These are phyloP conservation scores for Arachnomyces sp. DNA, from an alignment of 2,329 filamentous ascomycete species.

Conservation along the genomic window DNA sequence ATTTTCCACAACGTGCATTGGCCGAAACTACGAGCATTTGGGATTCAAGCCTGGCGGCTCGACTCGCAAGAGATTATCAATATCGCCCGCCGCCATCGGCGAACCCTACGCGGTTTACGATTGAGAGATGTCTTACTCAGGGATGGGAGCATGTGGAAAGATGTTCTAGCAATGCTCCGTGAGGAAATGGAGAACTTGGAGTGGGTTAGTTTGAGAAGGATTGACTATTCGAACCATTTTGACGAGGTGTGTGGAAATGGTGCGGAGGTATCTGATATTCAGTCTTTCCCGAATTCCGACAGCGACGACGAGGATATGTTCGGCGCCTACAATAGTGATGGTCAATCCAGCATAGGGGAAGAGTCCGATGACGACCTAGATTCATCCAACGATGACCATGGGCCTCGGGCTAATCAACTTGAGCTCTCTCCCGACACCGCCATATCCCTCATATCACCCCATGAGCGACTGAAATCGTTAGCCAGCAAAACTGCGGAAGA, in stretches of 20 bases:
- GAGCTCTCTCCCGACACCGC: slow-evolving; percentile 14
- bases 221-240: slow-evolving; percentile 51
- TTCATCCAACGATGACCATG: slow-evolving; percentile 14
- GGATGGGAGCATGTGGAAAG: slow-evolving; percentile 52
- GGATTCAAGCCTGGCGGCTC: slow-evolving; percentile 57
- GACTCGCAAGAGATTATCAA: slow-evolving; percentile 52
- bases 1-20: slow-evolving; percentile 56
- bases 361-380: slow-evolving; percentile 14
- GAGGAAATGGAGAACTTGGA: slow-evolving; percentile 50
- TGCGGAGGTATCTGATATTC: slow-evolving; percentile 14
- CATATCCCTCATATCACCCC: slow-evolving; percentile 9
- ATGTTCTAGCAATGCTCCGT: slow-evolving; percentile 50
- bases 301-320: slow-evolving; percentile 13
- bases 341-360: slow-evolving; percentile 12
- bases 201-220: slow-evolving; percentile 54
- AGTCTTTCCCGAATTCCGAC: slow-evolving; percentile 14
- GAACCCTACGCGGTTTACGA: slow-evolving; percentile 50
- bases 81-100: slow-evolving; percentile 48
- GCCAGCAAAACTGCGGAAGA: slow-evolving; percentile 18
- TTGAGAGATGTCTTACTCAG: slow-evolving; percentile 54
- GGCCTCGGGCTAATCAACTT: slow-evolving; percentile 13
- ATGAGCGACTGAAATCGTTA: slow-evolving; percentile 20
- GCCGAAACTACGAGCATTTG: slow-evolving; percentile 54
- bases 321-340: slow-evolving; percentile 11
- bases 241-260: slow-evolving; percentile 31